Base-by-base conservation (phyloP, 1,284 basidiomycete genomes). In the Waitea zeae region DNA sequence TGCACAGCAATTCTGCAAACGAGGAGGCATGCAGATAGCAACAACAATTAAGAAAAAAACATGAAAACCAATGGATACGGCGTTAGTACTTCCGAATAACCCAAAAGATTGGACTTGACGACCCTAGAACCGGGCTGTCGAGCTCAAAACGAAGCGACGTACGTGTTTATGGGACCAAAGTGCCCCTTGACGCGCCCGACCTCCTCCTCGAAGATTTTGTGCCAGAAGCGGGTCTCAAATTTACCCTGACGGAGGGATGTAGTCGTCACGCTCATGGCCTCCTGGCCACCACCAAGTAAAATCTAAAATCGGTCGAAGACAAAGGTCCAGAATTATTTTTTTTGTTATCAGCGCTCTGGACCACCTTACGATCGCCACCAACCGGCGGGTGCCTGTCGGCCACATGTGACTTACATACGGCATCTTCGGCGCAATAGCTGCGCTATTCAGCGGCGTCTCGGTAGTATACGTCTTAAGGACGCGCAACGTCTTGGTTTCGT, bases 171-270 rank as follows among this genome's bases (percentile, higher is more conserved):
- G 34, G 95, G 93, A 28, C 93, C 93, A 57, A 96, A 89, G 53
- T 95, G 89, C 15, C 90, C 90, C 55, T 90, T 96, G 41, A 99
- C 89, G 26, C 92, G 75, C 15, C 92, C 89, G 40, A 96, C 82
- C 56, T 98, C 93, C 64, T 98, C 93, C 57, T 97, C 93, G 47
- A 97, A 89, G 30, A 98, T 70, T 50, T 86, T 89, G 66, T 99
- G 93, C 89, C 90, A 98, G 64, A 98, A 97, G 32, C 92, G 70
- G 3, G 90, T 89, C 62, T 98, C 95, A 56, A 99, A 99, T 57
- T 95, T 93, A 28, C 93, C 95, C 53, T 95, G 87, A 38, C 93
- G 74, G 24, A 78, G 54, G 4, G 84, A 88, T 2, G 93, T 98
- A 3, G 89, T 97, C 12, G 95, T 97, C 38, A 98, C 93, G 49